Evolutionary conservation across 495 filamentous ascomycete species (phyloP).

Genomic region (Bacidia rubella): DNA sequence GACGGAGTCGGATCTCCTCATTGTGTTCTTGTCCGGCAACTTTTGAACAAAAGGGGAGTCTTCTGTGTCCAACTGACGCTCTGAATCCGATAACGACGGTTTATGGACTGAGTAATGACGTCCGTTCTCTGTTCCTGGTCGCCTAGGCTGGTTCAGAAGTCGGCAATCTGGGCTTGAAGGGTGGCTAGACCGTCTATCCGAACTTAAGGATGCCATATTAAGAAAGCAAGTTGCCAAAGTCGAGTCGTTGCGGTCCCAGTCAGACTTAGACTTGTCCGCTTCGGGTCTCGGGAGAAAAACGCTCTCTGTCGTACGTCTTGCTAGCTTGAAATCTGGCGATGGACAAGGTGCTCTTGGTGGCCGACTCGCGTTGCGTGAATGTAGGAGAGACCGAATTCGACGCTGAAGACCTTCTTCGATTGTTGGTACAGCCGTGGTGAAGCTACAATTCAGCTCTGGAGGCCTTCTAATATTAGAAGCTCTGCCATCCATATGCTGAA

Average conservation of each 20-base stretch:
- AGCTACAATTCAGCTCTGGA: conserved; percentile 8
- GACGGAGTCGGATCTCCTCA: neutral
- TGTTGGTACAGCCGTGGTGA: neutral
- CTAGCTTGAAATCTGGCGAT: conserved; percentile 4
- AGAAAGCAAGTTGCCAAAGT: neutral
- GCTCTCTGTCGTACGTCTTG: too few species aligned
- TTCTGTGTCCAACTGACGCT: neutral
- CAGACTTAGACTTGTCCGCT: too few species aligned
- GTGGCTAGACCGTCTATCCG: neutral
- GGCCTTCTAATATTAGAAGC: conserved; percentile 4
- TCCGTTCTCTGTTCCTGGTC: neutral
- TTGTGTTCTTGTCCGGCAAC: neutral
- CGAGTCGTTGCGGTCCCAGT: too few species aligned
- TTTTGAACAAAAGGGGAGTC: neutral
- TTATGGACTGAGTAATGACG: neutral
- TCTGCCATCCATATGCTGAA: conserved; percentile 11
- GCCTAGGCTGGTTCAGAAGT: neutral
- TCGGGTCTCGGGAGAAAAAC: too few species aligned
- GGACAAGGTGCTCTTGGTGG: conserved; percentile 14
- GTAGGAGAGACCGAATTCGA: conserved; percentile 16
- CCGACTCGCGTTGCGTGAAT: conserved; percentile 9
- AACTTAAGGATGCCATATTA: neutral
- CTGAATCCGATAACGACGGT: neutral
- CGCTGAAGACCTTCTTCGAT: conserved; percentile 13
- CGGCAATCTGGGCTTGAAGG: neutral